Evolutionary conservation across 2,329 filamentous ascomycete genomes (phyloP).

Genomic region (Ampelomyces quisqualis): DNA sequence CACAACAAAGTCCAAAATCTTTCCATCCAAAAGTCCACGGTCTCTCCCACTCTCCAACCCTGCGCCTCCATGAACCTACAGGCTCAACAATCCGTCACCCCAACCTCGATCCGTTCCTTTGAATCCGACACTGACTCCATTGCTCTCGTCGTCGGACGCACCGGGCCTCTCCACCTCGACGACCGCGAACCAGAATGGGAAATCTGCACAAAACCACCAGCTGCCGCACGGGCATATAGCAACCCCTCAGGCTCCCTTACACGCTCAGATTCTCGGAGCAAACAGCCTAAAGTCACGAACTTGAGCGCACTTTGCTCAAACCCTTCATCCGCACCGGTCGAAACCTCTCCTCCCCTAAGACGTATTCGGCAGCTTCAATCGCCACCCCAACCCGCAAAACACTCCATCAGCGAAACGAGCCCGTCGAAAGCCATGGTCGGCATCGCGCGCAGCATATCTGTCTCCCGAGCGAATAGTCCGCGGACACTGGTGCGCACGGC

Average conservation of each 20-base stretch:
- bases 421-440: slow-evolving; percentile 31
- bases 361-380: slow-evolving; percentile 19
- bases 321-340: slow-evolving; percentile 31
- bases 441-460: slow-evolving; percentile 36
- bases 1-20: slow-evolving; percentile 4
- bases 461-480: slow-evolving; percentile 31
- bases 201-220: slow-evolving; percentile 24
- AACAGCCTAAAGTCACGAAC: slow-evolving; percentile 28
- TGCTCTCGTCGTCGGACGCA: slow-evolving; percentile 26
- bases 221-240: slow-evolving; percentile 11
- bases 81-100: slow-evolving; percentile 23
- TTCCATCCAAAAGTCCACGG: slow-evolving; percentile 6
- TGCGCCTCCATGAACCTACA: slow-evolving; percentile 15
- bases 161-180: slow-evolving; percentile 22
- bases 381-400: slow-evolving; percentile 20
- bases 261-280: slow-evolving; percentile 17
- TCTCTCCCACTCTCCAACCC: slow-evolving; percentile 8
- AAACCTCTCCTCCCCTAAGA: slow-evolving; percentile 23
- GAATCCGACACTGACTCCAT: slow-evolving; percentile 36
- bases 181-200: slow-evolving; percentile 37
- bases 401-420: slow-evolving; percentile 8
- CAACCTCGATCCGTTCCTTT: slow-evolving; percentile 30
- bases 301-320: slow-evolving; percentile 32
- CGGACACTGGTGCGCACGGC: slow-evolving; percentile 19
- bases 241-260: slow-evolving; percentile 7